phyloP scores from a whole-genome alignment of 352 stramenopile species.

The Elongisporangium senticosum region DNA sequence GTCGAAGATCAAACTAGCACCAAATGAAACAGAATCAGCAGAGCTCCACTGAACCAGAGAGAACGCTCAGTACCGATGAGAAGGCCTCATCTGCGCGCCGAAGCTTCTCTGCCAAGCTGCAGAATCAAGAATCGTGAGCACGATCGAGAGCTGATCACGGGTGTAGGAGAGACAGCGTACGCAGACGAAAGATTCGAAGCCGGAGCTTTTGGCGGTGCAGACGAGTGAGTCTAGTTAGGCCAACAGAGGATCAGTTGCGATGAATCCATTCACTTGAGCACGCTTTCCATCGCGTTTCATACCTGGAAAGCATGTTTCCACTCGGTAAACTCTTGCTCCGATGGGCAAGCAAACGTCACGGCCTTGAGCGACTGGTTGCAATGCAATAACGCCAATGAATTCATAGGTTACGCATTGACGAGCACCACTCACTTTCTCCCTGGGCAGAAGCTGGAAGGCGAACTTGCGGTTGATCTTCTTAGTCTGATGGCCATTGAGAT shows the following conservation, averaged over 20 bases:
- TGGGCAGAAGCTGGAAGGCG: constrained; percentile 50
- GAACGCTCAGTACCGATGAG: constrained; percentile 14
- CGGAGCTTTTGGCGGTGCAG: neutral
- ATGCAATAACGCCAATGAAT: neutral
- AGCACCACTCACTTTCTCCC: constrained; percentile 34
- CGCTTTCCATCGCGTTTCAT: constrained; percentile 2
- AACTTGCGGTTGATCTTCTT: constrained; percentile 60
- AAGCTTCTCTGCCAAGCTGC: constrained; percentile 45
- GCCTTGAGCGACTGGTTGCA: constrained; percentile 31
- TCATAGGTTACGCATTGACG: neutral
- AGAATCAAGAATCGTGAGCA: neutral
- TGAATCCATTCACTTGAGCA: no score
- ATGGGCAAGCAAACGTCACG: constrained; percentile 55
- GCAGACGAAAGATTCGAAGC: constrained; percentile 8
- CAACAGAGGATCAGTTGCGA: neutral
- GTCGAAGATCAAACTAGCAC: constrained; percentile 33
- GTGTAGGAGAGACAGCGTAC: neutral
- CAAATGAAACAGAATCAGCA: neutral
- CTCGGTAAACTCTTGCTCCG: constrained; percentile 47
- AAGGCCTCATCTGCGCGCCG: constrained; percentile 50
- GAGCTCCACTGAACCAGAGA: neutral
- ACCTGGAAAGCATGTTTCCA: constrained; percentile 55
- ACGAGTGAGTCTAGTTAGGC: neutral
- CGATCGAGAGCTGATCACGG: neutral
- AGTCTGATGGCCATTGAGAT: neutral